A percentile compares a stretch with the other conserved stretches of the same genome.
These are phyloP conservation scores for Mortierella sp. DNA, from an alignment of 371 early-diverging fungal species.

Conservation along the genomic window DNA sequence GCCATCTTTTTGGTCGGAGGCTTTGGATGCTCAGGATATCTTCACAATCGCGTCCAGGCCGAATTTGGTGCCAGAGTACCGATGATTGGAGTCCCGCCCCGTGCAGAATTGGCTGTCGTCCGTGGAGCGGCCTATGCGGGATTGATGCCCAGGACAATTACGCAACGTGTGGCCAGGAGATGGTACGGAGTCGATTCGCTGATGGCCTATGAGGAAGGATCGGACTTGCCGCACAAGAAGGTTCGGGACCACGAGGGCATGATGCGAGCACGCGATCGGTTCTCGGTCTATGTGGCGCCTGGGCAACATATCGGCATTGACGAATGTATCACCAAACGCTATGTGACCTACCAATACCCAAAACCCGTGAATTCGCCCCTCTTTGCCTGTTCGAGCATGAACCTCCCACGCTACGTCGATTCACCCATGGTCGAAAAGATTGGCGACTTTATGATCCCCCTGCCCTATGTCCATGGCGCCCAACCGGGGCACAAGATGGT, in stretches of 20 bases:
- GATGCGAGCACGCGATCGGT: constrained; percentile 62
- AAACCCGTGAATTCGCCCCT: constrained; percentile 67
- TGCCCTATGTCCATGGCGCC: constrained; percentile 62
- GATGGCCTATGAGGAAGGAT: constrained; percentile 65
- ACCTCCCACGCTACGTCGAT: constrained; percentile 66
- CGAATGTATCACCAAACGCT: constrained; percentile 64
- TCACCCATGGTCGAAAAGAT: constrained; percentile 63
- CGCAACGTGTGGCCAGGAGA: constrained; percentile 59
- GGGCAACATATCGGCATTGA: constrained; percentile 68
- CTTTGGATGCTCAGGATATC: constrained; percentile 53
- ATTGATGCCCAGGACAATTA: constrained; percentile 45
- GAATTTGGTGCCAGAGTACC: constrained; percentile 39
- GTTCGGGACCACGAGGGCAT: constrained; percentile 41
- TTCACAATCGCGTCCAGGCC: constrained; percentile 34
- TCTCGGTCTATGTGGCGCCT: constrained; percentile 69
- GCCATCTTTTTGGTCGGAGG: constrained; percentile 60
- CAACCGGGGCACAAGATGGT: constrained; percentile 30
- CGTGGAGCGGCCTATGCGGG: constrained; percentile 56
- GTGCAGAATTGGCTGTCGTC: constrained; percentile 51
- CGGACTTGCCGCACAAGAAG: constrained; percentile 63
- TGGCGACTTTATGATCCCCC: constrained; percentile 70
- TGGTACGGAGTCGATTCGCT: constrained; percentile 71
- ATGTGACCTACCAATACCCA: constrained; percentile 65
- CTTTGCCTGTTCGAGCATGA: constrained; percentile 63
- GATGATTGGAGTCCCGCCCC: constrained; percentile 50